Percentiles rank a stretch among this genome's conserved stretches.
These are phyloP conservation scores for Centrapalus pauciflorus DNA, from an alignment of 129 eudicot genomes.

Conservation along the genomic window DNA sequence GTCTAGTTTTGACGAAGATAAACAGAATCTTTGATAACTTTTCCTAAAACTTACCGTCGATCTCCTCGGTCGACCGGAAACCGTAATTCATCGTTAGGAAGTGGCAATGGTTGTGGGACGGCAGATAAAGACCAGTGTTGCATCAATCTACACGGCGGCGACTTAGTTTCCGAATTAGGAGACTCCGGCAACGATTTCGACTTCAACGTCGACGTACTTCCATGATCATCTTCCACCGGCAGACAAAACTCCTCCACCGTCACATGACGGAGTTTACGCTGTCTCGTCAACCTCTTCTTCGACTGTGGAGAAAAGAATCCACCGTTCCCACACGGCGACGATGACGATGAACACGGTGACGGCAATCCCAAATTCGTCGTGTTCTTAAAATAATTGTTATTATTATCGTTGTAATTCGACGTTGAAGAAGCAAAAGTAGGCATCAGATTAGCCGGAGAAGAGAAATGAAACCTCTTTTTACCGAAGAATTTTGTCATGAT, in stretches of 20 bases:
- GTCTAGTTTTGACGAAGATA: too few relatives aligned
- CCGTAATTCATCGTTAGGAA: slow-evolving; percentile 48
- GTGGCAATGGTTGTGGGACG: slow-evolving; percentile 78
- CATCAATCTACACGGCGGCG: slow-evolving; percentile 20
- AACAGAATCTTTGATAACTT: too few relatives aligned
- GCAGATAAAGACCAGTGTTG: slow-evolving; percentile 60
- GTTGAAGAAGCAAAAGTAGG: slow-evolving; percentile 22
- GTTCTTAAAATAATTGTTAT: slow-evolving; percentile 15
- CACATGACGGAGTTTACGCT: slow-evolving; percentile 44
- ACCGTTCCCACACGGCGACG: slow-evolving; percentile 33
- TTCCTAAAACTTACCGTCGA: slow-evolving; percentile 23
- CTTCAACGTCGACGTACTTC: too few relatives aligned
- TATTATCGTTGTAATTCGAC: not conserved
- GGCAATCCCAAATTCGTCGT: slow-evolving; percentile 6
- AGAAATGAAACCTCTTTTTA: slow-evolving; percentile 29
- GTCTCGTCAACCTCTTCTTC: slow-evolving; percentile 48
- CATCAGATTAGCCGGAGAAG: slow-evolving; percentile 32
- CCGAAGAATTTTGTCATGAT: slow-evolving; percentile 30
- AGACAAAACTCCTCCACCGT: slow-evolving; percentile 38
- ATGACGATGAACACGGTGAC: slow-evolving; percentile 36
- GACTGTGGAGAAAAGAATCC: slow-evolving; percentile 20
- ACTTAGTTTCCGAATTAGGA: slow-evolving; percentile 34
- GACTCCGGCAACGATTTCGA: slow-evolving; percentile 55
- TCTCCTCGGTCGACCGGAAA: slow-evolving; percentile 28
- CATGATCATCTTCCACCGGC: slow-evolving; percentile 9